Conservation (phyloP, 2,329 filamentous ascomycete genomes). For the Exophiala aquamarina region DNA sequence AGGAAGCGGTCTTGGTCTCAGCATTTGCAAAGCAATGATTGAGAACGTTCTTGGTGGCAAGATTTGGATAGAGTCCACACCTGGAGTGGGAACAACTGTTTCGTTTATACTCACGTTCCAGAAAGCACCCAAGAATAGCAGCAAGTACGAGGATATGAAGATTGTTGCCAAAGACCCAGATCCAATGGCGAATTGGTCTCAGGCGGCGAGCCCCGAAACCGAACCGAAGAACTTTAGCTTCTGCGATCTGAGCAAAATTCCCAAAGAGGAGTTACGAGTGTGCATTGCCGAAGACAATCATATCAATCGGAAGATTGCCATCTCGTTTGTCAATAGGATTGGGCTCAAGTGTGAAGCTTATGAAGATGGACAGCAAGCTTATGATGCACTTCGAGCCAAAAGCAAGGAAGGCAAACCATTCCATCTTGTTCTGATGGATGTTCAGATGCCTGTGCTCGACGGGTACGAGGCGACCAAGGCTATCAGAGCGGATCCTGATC, state of each 20-base stretch:
- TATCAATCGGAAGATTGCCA: slow-evolving; percentile 46
- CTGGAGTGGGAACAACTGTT: slow-evolving; percentile 57
- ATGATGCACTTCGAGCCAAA: slow-evolving; percentile 35
- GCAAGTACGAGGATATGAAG: slow-evolving; percentile 49
- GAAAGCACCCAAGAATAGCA: slow-evolving; percentile 68
- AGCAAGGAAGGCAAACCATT: slow-evolving; percentile 37
- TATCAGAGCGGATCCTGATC: slow-evolving; percentile 62
- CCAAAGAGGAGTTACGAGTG: slow-evolving; percentile 75
- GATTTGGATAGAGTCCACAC: slow-evolving; percentile 58
- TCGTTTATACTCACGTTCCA: slow-evolving; percentile 80
- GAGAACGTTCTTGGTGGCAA: slow-evolving; percentile 60
- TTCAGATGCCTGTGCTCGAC: slow-evolving; percentile 50
- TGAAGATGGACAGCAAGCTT: slow-evolving; percentile 69
- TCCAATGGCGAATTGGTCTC: slow-evolving; percentile 58
- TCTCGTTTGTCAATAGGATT: slow-evolving; percentile 53
- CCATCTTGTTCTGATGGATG: slow-evolving; percentile 50
- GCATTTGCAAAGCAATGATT: slow-evolving; percentile 63
- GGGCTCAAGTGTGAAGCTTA: slow-evolving; percentile 87
- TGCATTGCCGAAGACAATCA: slow-evolving; percentile 84
- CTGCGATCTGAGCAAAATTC: slow-evolving; percentile 69
- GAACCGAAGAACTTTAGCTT: slow-evolving; percentile 49
- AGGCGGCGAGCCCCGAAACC: slow-evolving; percentile 41
- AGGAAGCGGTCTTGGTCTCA: slow-evolving; percentile 57
- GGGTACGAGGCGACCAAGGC: slow-evolving; percentile 50
- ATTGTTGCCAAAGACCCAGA: slow-evolving; percentile 46